Conservation (phyloP, 2,329 filamentous ascomycete genomes). For the Pestalotiopsis sp. region DNA sequence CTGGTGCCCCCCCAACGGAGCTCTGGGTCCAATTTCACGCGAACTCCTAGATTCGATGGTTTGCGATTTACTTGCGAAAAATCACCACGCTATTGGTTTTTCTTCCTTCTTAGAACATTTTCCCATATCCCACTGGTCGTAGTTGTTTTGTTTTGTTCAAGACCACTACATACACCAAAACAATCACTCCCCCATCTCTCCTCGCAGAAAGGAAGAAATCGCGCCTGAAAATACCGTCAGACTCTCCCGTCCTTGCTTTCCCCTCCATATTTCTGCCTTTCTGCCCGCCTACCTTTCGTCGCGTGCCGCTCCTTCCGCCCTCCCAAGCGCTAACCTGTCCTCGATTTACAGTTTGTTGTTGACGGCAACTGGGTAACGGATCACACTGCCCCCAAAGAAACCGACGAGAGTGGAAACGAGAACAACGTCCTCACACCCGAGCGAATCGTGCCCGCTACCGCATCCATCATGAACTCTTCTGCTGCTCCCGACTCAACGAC, state of each 20-base stretch:
- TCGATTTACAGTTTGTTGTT: conserved; percentile 79
- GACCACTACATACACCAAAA: neutral
- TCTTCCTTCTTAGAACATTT: neutral
- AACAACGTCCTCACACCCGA: conserved; percentile 89
- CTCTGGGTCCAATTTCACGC: neutral
- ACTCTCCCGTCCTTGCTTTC: neutral
- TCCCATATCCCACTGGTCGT: neutral
- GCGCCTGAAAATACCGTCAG: neutral
- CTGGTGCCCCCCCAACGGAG: neutral
- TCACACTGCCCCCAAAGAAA: conserved; percentile 77
- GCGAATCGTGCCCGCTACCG: conserved; percentile 60
- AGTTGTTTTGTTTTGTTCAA: neutral
- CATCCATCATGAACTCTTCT: conserved; percentile 61
- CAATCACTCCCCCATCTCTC: neutral
- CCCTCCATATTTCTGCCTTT: neutral
- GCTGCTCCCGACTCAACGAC: conserved; percentile 73
- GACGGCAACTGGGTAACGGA: conserved; percentile 90
- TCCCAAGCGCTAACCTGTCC: neutral
- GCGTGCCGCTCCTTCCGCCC: neutral
- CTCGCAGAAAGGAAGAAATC: neutral
- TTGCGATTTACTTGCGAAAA: neutral
- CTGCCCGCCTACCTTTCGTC: neutral
- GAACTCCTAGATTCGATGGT: neutral
- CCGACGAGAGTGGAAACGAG: conserved; percentile 79
- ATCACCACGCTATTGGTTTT: neutral